These are phyloP conservation scores for Metschnikowia vanudenii DNA, from an alignment of 805 yeast species.

Conservation along the genomic window DNA sequence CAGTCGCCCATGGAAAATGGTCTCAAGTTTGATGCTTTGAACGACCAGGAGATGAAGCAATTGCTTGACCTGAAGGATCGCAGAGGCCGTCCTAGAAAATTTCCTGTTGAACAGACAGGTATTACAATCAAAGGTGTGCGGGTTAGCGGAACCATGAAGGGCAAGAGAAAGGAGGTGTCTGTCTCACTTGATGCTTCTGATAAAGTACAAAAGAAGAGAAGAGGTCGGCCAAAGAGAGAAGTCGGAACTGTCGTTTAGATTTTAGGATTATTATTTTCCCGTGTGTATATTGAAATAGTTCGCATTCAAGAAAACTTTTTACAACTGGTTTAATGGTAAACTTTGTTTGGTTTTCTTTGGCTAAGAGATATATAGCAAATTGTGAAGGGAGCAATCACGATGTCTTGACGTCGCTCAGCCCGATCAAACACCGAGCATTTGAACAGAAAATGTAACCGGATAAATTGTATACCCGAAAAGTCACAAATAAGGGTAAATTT, in stretches of 20 bases:
- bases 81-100: slow-evolving; percentile 52
- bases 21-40: slow-evolving; percentile 10
- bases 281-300: neutral
- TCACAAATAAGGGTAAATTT: no score
- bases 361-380: no score
- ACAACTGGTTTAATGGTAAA: neutral
- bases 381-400: no score
- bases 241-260: neutral
- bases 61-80: slow-evolving; percentile 41
- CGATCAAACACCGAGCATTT: no score
- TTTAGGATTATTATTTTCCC: neutral
- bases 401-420: no score
- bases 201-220: slow-evolving; percentile 11
- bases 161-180: slow-evolving; percentile 6
- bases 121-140: slow-evolving; percentile 43
- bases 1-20: slow-evolving; percentile 11
- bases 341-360: no score
- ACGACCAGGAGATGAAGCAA: slow-evolving; percentile 22
- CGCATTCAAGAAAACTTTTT: neutral
- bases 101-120: slow-evolving; percentile 47
- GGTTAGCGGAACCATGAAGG: slow-evolving; percentile 34
- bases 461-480: no score
- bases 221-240: slow-evolving; percentile 16
- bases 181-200: slow-evolving; percentile 3
- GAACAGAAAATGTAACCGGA: no score